These are phyloP conservation scores for Colletotrichum sp. DNA, from an alignment of 2,329 filamentous ascomycete genomes.

Conservation along the genomic window DNA sequence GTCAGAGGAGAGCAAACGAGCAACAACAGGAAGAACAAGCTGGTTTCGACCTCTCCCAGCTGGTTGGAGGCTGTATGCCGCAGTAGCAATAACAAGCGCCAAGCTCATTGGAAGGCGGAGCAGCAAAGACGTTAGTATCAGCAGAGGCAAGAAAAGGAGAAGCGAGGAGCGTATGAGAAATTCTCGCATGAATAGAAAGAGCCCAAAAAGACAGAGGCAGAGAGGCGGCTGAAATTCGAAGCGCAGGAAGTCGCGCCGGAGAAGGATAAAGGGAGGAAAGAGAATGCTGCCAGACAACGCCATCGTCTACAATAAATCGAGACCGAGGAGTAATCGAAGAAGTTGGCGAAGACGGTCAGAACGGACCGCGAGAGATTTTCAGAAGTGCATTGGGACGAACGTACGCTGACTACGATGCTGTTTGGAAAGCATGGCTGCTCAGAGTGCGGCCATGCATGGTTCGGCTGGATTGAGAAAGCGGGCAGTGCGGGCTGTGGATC, in stretches of 20 bases:
- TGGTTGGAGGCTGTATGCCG: no score
- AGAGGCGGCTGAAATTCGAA: not conserved
- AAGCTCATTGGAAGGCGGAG: not conserved
- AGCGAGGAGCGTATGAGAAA: not conserved
- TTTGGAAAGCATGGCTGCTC: not conserved
- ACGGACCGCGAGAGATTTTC: not conserved
- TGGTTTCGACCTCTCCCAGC: no score
- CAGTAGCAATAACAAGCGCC: not conserved
- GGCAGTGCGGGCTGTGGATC: not conserved
- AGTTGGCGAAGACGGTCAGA: not conserved
- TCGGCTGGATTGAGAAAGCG: not conserved
- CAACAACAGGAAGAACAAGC: not conserved
- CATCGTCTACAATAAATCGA: not conserved
- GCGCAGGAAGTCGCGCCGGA: not conserved
- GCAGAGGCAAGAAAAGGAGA: not conserved
- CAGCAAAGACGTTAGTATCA: not conserved
- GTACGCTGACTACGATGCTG: not conserved
- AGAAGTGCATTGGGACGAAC: not conserved
- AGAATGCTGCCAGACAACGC: not conserved
- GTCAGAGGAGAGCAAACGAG: rapidly evolving
- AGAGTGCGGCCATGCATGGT: not conserved
- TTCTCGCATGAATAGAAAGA: not conserved
- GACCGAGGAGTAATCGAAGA: not conserved
- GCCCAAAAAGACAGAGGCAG: rapidly evolving
- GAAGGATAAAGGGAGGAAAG: rapidly evolving